Base-by-base conservation (phyloP, 495 filamentous ascomycete species). In the Xylaria intraflava region DNA sequence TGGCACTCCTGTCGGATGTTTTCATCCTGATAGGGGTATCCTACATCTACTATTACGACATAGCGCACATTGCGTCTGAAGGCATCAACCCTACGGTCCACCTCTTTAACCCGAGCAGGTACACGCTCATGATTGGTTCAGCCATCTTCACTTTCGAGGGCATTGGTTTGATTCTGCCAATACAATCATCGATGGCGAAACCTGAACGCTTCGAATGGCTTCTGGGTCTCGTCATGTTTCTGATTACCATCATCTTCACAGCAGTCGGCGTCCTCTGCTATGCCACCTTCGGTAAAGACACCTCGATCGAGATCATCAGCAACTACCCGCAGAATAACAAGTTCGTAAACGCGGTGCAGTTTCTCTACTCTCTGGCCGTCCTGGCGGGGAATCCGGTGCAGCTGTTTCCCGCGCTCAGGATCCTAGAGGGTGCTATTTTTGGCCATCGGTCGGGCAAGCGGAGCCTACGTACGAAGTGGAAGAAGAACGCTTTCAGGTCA, bases 121-220 rank as follows among this genome's bases (percentile, higher is more conserved):
- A 81, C 61, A 84, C 83, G 0, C 69, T 86, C 14, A 84, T 79
- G 38, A 71, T 86, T 46, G 83, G 83, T 47, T 72, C 79, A 2
- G 75, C 80, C 2, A 84, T 86, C 65, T 86, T 85, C 64, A 83
- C 82, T 1, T 86, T 84, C 49, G 83, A 86, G 64, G 83, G 83
- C 19, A 85, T 86, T 24, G 83, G 83, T 3, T 72, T 86, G 16
- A 80, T 86, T 49, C 68, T 86, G 1, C 83, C 83, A 0, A 85
- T 86, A 46, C 80, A 84, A 58, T 78, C 76, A 9, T 79, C 76
- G 26, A 86, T 86, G 83, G 71, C 72, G 19, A 58, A 81, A 30
- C 83, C 83, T 0, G 62, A 83, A 39, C 73, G 77, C 16, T 86
- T 86, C 59, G 72, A 77, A 55, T 69, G 68, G 53, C 71, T 86